Evolutionary conservation across 352 stramenopile species (phyloP).

Genomic region (Saprolegnia diclina): DNA sequence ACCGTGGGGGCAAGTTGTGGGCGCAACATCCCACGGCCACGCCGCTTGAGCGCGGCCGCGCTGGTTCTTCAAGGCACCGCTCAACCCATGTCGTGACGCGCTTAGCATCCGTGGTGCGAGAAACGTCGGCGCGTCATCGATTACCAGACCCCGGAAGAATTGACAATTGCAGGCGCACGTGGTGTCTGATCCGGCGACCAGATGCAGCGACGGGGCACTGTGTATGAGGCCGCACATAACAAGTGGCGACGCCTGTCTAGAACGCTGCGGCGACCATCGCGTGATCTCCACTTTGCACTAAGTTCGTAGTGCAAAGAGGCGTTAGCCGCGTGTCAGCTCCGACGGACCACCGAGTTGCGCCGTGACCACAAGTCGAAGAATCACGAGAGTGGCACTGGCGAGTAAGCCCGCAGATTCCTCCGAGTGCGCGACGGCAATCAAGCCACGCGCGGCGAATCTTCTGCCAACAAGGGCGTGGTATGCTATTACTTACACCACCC

Average conservation of each 20-base stretch:
- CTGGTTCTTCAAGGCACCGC: not conserved
- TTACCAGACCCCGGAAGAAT: not conserved
- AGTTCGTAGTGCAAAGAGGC: too few relatives aligned
- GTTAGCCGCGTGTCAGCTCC: too few relatives aligned
- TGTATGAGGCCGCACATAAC: conserved; percentile 15
- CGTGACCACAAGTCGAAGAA: too few relatives aligned
- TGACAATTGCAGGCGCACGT: conserved; percentile 4
- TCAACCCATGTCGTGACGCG: not conserved
- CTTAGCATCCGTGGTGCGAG: not conserved
- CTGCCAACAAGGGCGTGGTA: too few relatives aligned
- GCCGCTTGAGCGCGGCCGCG: not conserved
- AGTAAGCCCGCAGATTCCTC: too few relatives aligned
- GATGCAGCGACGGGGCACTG: not conserved
- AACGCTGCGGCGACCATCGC: not conserved
- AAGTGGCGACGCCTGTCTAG: not conserved
- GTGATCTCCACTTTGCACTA: not conserved
- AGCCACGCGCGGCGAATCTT: too few relatives aligned
- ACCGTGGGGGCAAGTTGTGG: too few relatives aligned
- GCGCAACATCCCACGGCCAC: too few relatives aligned
- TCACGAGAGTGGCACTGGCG: too few relatives aligned
- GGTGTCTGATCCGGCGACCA: conserved; percentile 5
- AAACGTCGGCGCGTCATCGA: not conserved
- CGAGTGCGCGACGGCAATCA: too few relatives aligned
- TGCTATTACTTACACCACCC: too few relatives aligned
- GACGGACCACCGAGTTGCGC: too few relatives aligned